A percentile compares a stretch with the other conserved stretches of the same genome.
These are phyloP conservation scores for Termitomyces sp. DNA, from an alignment of 768 basidiomycete genomes.

Conservation along the genomic window DNA sequence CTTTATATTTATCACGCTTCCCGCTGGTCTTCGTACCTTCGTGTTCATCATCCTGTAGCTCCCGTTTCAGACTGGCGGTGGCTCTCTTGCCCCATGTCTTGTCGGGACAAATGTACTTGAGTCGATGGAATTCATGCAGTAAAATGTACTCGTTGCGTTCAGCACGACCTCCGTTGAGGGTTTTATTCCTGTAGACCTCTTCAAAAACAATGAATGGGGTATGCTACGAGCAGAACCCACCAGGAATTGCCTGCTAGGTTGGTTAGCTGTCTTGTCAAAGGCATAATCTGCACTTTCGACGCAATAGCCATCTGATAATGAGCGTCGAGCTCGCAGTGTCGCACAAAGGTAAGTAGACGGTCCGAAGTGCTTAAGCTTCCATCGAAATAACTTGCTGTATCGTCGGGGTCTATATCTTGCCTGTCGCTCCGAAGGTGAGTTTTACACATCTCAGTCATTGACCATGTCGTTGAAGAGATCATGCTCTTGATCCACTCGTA, in stretches of 20 bases:
- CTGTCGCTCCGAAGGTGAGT: slow-evolving; percentile 82
- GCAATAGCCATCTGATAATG: slow-evolving; percentile 98
- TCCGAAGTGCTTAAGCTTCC: slow-evolving; percentile 72
- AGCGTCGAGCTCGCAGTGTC: slow-evolving; percentile 93
- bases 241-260: slow-evolving; percentile 96
- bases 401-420: slow-evolving; percentile 95
- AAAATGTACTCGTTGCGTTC: slow-evolving; percentile 99
- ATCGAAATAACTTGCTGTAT: slow-evolving; percentile 89
- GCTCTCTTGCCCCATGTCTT: slow-evolving; percentile 82
- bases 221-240: slow-evolving; percentile 36
- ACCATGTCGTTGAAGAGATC: slow-evolving; percentile 98
- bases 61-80: slow-evolving; percentile 38
- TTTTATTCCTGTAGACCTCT: slow-evolving; percentile 74
- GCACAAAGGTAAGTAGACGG: slow-evolving; percentile 78
- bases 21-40: slow-evolving; percentile 60
- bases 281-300: slow-evolving; percentile 88
- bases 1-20: slow-evolving; percentile 95
- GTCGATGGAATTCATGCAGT: slow-evolving; percentile 93
- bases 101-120: slow-evolving; percentile 96
- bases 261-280: slow-evolving; percentile 89
- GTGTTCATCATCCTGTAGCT: slow-evolving; percentile 48
- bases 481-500: slow-evolving; percentile 55
- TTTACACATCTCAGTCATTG: slow-evolving; percentile 92
- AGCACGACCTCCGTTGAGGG: slow-evolving; percentile 93
- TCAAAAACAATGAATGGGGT: neutral